Conservation (phyloP, 139 green algal genomes). For the Chlorella sp. region DNA sequence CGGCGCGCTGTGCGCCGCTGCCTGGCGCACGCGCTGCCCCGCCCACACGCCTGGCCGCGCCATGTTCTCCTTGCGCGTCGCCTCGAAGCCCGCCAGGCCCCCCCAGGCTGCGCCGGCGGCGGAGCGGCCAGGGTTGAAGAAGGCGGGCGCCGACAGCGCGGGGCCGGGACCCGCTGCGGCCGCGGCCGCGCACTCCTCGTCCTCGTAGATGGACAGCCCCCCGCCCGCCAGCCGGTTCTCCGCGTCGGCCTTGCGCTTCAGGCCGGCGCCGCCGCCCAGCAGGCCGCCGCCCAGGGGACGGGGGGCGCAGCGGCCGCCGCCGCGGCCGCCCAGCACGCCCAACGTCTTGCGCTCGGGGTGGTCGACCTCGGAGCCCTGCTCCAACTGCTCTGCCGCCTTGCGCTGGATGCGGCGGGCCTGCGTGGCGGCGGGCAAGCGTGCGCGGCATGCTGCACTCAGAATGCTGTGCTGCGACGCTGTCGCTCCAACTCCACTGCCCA, state of each 20-base stretch:
- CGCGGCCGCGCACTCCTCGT: slow-evolving; percentile 60
- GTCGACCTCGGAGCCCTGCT: slow-evolving; percentile 11
- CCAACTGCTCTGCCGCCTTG: slow-evolving; percentile 53
- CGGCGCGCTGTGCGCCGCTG: slow-evolving; percentile 12
- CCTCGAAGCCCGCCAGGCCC: slow-evolving; percentile 32
- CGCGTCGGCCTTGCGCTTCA: slow-evolving; percentile 23
- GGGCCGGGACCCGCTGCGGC: neutral
- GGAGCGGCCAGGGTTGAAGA: slow-evolving; percentile 11
- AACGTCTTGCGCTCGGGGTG: slow-evolving; percentile 38
- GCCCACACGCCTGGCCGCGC: slow-evolving; percentile 41
- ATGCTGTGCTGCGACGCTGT: too few species aligned
- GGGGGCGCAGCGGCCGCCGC: neutral
- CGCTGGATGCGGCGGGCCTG: slow-evolving; percentile 75
- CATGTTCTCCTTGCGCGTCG: slow-evolving; percentile 58
- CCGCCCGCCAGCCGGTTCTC: slow-evolving; percentile 19
- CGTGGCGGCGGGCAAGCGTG: neutral
- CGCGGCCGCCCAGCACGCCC: slow-evolving; percentile 12
- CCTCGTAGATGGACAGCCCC: slow-evolving; percentile 70
- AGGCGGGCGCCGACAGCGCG: neutral
- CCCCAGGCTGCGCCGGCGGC: slow-evolving; percentile 12
- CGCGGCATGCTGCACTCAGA: neutral
- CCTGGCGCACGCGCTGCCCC: slow-evolving; percentile 47
- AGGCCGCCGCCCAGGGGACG: neutral
- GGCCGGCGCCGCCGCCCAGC: neutral
- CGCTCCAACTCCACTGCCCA: too few species aligned